phyloP scores from a whole-genome alignment of 148 eudicot genomes.

The Diospyros kaki region DNA sequence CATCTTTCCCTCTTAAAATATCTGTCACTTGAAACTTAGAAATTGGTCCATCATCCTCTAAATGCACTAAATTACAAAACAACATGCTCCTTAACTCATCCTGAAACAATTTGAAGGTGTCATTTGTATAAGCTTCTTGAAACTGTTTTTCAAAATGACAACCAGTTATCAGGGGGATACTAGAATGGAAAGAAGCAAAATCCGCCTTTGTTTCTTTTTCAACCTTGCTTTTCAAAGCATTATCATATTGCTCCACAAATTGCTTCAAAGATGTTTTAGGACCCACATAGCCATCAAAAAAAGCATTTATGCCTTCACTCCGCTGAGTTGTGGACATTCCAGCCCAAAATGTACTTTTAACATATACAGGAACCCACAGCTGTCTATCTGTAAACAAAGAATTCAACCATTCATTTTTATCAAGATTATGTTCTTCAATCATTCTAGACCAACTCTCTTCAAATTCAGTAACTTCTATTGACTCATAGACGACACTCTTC shows the following conservation, averaged over 20 bases:
- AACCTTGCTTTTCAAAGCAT: background rate
- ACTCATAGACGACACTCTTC: background rate
- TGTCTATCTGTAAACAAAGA: background rate
- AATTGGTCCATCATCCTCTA: background rate
- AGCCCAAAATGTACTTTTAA: slow-evolving; percentile 1
- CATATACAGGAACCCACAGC: slow-evolving; percentile 13
- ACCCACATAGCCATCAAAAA: slow-evolving; percentile 2
- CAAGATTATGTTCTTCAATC: background rate
- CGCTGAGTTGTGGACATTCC: background rate
- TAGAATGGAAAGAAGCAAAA: background rate
- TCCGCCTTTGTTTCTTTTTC: background rate
- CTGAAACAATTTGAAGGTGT: background rate
- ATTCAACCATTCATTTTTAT: slow-evolving; percentile 12
- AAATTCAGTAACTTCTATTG: background rate
- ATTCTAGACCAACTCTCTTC: slow-evolving; percentile 5
- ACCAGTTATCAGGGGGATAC: background rate
- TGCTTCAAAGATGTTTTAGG: slow-evolving; percentile 5
- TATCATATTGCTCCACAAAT: background rate
- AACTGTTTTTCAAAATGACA: background rate
- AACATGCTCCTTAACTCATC: background rate
- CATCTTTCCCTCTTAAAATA: background rate
- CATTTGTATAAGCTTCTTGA: background rate
- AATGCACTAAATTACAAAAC: background rate
- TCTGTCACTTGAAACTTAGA: background rate
- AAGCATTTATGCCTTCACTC: background rate